Percentiles rank a stretch among this genome's conserved stretches.
phyloP scores from a whole-genome alignment of 192 early-diverging fungal genomes.

The Podila epicladia region DNA sequence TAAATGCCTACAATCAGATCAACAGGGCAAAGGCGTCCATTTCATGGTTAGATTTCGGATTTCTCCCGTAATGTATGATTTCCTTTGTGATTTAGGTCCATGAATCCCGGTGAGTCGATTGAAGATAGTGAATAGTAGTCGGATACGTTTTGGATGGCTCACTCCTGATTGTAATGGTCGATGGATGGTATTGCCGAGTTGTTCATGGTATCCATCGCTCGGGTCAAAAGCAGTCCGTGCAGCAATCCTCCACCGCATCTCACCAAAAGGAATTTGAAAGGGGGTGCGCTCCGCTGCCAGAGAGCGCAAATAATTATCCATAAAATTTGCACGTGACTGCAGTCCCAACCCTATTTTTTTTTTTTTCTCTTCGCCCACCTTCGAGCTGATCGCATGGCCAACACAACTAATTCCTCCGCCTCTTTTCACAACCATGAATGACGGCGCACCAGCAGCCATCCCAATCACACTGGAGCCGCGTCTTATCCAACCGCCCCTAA shows the following conservation, averaged over 20 bases:
- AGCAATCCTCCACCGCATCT: constrained; percentile 3
- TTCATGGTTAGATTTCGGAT: not conserved
- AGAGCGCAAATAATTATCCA: not conserved
- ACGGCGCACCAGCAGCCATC: constrained; percentile 27
- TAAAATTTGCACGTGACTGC: not conserved
- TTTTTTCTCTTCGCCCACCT: too few relatives aligned
- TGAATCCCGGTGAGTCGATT: not conserved
- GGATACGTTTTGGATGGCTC: not conserved
- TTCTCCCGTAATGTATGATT: not conserved
- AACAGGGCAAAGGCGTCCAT: not conserved
- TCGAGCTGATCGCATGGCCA: too few relatives aligned
- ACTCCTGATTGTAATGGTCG: not conserved
- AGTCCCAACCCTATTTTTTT: too few relatives aligned
- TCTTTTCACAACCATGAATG: constrained; percentile 20
- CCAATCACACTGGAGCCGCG: constrained; percentile 40
- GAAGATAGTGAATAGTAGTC: not conserved
- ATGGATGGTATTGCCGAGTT: not conserved
- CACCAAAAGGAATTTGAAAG: constrained; percentile 6
- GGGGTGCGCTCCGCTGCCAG: not conserved
- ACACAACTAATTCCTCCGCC: not conserved
- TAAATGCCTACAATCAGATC: not conserved
- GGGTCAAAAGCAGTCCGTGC: not conserved
- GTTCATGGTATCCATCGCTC: too few relatives aligned
- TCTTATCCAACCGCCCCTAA: constrained; percentile 55
- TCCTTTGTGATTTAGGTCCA: not conserved